These are phyloP conservation scores for Pseudopithomyces chartarum DNA, from an alignment of 2,329 filamentous ascomycete genomes.

Conservation along the genomic window DNA sequence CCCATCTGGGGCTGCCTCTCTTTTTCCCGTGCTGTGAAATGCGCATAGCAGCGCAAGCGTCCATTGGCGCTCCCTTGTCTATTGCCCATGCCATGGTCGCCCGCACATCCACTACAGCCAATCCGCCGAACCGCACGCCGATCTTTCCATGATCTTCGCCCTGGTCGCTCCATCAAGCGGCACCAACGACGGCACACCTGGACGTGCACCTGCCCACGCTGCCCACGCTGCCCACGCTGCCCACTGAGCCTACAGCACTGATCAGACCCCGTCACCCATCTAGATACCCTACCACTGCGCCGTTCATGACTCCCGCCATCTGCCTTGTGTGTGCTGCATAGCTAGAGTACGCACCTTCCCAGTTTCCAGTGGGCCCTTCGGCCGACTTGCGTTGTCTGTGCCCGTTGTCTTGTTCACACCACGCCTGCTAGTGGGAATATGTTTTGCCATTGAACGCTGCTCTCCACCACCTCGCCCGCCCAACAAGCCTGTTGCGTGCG, in stretches of 20 bases:
- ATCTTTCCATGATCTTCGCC: slow-evolving; percentile 3
- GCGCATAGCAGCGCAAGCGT: neutral
- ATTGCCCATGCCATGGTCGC: neutral
- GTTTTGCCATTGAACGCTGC: neutral
- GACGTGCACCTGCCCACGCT: neutral
- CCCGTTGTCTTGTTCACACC: neutral
- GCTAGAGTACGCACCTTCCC: neutral
- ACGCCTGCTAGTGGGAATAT: neutral
- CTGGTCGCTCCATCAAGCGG: slow-evolving; percentile 1
- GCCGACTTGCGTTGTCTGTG: neutral
- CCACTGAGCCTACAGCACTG: neutral
- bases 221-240: slow-evolving; percentile 1
- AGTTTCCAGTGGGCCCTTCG: neutral
- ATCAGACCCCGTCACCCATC: too few relatives aligned
- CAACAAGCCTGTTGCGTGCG: neutral
- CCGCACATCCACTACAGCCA: neutral
- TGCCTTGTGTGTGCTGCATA: neutral
- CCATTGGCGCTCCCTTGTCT: neutral
- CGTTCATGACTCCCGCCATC: neutral
- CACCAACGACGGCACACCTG: neutral
- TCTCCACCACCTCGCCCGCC: neutral
- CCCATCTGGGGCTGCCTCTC: too few relatives aligned
- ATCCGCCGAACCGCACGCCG: too few relatives aligned
- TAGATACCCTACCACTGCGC: neutral
- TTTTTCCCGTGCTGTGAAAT: neutral